Evolutionary conservation across 1,284 basidiomycete species (phyloP), one percentile per base, ranked within the genome.

Genomic region (Polyporus tsugae): DNA sequence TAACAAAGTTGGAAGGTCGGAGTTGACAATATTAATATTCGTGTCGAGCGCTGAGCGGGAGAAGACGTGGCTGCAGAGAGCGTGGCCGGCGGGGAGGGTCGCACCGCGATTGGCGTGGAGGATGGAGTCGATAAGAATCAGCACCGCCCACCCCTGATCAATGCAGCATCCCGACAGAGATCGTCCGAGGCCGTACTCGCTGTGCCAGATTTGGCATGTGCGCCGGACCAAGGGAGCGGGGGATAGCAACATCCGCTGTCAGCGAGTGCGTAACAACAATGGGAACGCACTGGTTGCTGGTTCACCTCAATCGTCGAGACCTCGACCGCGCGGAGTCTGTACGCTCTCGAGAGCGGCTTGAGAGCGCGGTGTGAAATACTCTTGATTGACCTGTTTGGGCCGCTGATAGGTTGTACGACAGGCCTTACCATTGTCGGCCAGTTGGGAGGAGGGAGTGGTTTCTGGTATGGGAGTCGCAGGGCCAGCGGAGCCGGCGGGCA

Each of bases 101-200:
- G n/a, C 44, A 46, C 44, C 6, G 44, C 19, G 44, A 46, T 46
- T 46, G 44, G 44, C 49, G 11, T 33, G 52, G 29, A 33, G 49
- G 13, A 6, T 33, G 52, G 29, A 33, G 49, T 29, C n/a, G 58
- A 65, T 65, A 65, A 42, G n/a, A 46, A 65, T 65, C 64, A 65
- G 46, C 49, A 53, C 59, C 22, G 58, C 64, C 61, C 64, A 61
- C 64, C 64, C 42, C 25, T 35, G 44, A 65, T 65, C 59, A 60
- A 65, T 55, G 64, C 58, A 60, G 9, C 19, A 38, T 3, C 22
- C n/a, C 9, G 17, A 29, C 22, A 19, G 49, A 9, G 52, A 53
- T 53, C 52, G 52, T 6, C 52, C 25, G 13, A 53, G 52, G 52
- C 52, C 25, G 29, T 53, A 53, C 22, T 7, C 25, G 13, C 52